phyloP scores from a whole-genome alignment of 805 yeast species.

The Geotrichum ghanense region DNA sequence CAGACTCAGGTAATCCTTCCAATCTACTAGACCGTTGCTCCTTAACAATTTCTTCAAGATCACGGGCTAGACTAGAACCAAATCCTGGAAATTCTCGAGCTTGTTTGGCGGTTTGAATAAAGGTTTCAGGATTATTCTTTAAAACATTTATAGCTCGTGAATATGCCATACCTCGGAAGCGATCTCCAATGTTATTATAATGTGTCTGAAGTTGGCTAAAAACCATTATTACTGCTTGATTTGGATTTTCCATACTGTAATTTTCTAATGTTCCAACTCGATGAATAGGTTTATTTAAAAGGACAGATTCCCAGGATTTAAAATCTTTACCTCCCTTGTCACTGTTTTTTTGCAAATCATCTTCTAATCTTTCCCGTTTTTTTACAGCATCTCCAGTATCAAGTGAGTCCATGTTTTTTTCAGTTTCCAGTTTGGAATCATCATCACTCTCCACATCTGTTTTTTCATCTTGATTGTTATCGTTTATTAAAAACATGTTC shows the following conservation, averaged over 20 bases:
- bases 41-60: constrained; percentile 35
- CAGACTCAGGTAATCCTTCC: constrained; percentile 16
- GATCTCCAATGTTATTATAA: constrained; percentile 27
- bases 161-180: constrained; percentile 32
- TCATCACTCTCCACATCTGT: too few species aligned
- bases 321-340: neutral
- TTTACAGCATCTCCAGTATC: too few species aligned
- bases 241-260: constrained; percentile 13
- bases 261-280: neutral
- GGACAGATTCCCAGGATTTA: neutral
- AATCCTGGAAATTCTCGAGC: constrained; percentile 32
- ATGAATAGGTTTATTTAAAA: neutral
- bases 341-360: neutral
- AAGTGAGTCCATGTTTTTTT: too few species aligned
- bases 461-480: too few species aligned
- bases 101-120: constrained; percentile 27
- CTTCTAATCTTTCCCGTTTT: too few species aligned
- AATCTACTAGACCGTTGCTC: constrained; percentile 25
- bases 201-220: constrained; percentile 25
- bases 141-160: constrained; percentile 32
- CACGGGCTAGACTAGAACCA: constrained; percentile 31
- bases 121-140: constrained; percentile 17
- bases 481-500: neutral
- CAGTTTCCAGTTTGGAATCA: too few species aligned
- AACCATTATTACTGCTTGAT: constrained; percentile 23